phyloP scores from a whole-genome alignment of 1,284 basidiomycete species.

The Heterobasidion occidentale region DNA sequence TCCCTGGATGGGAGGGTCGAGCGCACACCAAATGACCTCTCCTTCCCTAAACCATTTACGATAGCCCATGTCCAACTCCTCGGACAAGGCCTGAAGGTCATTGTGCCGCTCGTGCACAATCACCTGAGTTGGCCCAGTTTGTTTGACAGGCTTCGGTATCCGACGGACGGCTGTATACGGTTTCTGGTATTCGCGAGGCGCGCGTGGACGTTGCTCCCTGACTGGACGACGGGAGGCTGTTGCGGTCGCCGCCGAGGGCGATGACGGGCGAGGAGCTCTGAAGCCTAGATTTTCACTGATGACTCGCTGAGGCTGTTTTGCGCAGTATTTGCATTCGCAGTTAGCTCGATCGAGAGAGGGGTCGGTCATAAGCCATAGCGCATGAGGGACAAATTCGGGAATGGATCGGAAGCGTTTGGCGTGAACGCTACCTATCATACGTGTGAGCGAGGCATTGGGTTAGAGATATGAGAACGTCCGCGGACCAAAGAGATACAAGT shows the following conservation, averaged over 20 bases:
- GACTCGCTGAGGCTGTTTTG: constrained; percentile 56
- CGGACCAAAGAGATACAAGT: constrained; percentile 68
- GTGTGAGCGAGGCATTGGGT: not conserved
- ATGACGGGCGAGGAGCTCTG: constrained; percentile 1
- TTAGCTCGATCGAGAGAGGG: constrained; percentile 33
- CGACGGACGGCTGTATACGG: constrained; percentile 54
- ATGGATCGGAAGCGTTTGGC: constrained; percentile 61
- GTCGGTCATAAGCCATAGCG: constrained; percentile 67
- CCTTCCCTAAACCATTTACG: constrained; percentile 56
- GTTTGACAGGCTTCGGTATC: constrained; percentile 32
- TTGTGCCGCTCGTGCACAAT: constrained; percentile 50
- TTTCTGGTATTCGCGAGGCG: constrained; percentile 15
- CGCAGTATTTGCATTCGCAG: constrained; percentile 77
- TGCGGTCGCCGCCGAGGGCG: constrained; percentile 1
- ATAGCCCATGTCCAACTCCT: constrained; percentile 26
- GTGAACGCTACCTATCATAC: constrained; percentile 31
- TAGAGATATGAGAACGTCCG: constrained; percentile 1
- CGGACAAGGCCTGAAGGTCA: constrained; percentile 48
- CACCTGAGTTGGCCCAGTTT: constrained; percentile 35
- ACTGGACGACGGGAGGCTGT: not conserved
- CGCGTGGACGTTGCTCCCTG: constrained; percentile 12
- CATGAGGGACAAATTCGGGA: constrained; percentile 77
- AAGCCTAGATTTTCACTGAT: constrained; percentile 53
- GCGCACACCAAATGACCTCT: constrained; percentile 68
- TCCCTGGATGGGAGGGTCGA: constrained; percentile 42